phyloP scores from a whole-genome alignment of 192 early-diverging fungal genomes.

The Hyaloraphidium curvatum region DNA sequence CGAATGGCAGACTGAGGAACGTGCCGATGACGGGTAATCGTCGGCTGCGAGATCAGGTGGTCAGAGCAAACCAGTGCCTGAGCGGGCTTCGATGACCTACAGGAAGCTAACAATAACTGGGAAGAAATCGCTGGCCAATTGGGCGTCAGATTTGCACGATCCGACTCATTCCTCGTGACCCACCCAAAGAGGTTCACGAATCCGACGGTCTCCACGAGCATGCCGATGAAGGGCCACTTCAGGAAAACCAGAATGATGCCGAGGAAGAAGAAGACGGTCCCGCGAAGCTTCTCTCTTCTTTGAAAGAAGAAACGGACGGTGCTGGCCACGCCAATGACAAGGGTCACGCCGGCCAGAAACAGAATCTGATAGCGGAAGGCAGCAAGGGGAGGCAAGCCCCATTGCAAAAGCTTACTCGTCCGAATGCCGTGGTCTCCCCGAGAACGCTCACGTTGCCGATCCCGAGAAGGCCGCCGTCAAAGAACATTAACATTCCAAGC shows the following conservation, averaged over 20 bases:
- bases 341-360: slow-evolving; percentile 72
- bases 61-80: not conserved
- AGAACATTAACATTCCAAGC: slow-evolving; percentile 83
- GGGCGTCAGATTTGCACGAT: not conserved
- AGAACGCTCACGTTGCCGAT: slow-evolving; percentile 79
- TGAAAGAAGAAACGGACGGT: slow-evolving; percentile 70
- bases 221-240: slow-evolving; percentile 77
- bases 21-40: slow-evolving; percentile 77
- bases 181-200: slow-evolving; percentile 97
- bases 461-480: slow-evolving; percentile 84
- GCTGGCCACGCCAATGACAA: slow-evolving; percentile 74
- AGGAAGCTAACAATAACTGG: slow-evolving; percentile 77
- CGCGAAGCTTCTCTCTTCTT: slow-evolving; percentile 65
- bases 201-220: slow-evolving; percentile 76
- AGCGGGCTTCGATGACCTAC: not conserved
- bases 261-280: slow-evolving; percentile 72
- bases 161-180: not conserved
- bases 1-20: slow-evolving; percentile 61
- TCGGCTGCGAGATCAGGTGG: slow-evolving; percentile 16
- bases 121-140: slow-evolving; percentile 78
- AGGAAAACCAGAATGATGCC: slow-evolving; percentile 78
- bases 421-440: not conserved
- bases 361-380: slow-evolving; percentile 36
- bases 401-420: no score
- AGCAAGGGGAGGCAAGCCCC: not conserved